These are phyloP conservation scores for Diaporthe sp. DNA, from an alignment of 2,329 filamentous ascomycete genomes.

Conservation along the genomic window DNA sequence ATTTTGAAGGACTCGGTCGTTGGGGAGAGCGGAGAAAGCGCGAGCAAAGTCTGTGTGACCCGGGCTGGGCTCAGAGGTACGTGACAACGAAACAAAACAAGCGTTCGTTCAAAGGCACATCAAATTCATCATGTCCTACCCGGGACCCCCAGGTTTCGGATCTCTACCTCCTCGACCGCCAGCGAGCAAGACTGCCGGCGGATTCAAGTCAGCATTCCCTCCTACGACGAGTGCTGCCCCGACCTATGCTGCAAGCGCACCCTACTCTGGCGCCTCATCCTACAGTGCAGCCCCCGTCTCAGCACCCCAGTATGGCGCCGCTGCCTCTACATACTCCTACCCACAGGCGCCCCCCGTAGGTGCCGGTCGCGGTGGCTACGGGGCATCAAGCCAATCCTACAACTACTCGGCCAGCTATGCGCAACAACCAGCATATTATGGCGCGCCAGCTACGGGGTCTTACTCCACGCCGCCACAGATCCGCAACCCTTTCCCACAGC, in stretches of 20 bases:
- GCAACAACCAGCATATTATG: slow-evolving; percentile 53
- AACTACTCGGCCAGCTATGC: slow-evolving; percentile 44
- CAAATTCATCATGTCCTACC: slow-evolving; percentile 85
- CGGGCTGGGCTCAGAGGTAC: slow-evolving; percentile 62
- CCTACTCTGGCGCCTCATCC: slow-evolving; percentile 49
- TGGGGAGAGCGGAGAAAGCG: neutral
- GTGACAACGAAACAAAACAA: slow-evolving; percentile 47
- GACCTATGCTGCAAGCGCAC: slow-evolving; percentile 40
- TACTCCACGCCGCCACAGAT: slow-evolving; percentile 74
- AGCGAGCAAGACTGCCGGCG: slow-evolving; percentile 57
- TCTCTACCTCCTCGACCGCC: slow-evolving; percentile 85
- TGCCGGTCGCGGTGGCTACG: slow-evolving; percentile 43
- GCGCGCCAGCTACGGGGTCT: slow-evolving; percentile 50
- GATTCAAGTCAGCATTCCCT: slow-evolving; percentile 64
- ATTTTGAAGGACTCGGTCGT: neutral
- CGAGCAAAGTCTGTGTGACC: slow-evolving; percentile 33
- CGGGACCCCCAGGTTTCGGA: slow-evolving; percentile 82
- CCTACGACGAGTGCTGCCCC: slow-evolving; percentile 48
- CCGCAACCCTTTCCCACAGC: slow-evolving; percentile 82
- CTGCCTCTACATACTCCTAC: slow-evolving; percentile 41
- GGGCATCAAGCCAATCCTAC: slow-evolving; percentile 38
- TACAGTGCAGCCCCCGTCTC: slow-evolving; percentile 48
- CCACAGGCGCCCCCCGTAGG: slow-evolving; percentile 49
- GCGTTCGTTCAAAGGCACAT: slow-evolving; percentile 46
- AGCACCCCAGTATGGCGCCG: slow-evolving; percentile 55